Evolutionary conservation across 225 moss, liverwort and hornwort genomes (phyloP), one percentile per base, ranked within the genome.

Genomic region (Bryoerythrophyllum caledonicum): DNA sequence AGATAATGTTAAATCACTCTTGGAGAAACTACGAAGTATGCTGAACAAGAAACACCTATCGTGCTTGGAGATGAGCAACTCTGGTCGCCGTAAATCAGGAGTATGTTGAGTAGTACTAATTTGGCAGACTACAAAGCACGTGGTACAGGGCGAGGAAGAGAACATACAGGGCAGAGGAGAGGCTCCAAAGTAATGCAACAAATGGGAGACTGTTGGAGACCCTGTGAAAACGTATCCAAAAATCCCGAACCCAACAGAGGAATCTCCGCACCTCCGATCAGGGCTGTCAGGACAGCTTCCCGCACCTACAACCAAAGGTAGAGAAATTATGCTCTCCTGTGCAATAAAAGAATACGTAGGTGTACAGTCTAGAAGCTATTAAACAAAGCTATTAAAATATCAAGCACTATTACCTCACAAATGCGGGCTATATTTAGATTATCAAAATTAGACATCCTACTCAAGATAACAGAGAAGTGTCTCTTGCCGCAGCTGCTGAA

Each of bases 101-200:
- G 32, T n/a, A 60, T 46, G 44, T 46, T 60, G 1, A 6, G 28
- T 60, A 44, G 30, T 44, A 30, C 72, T 60, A 49, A 28, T 44
- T 30, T 28, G 28, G 44, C 21, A 44, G 71, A n/a, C n/a, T 30
- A 21, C 20, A 72, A 6, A 71, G 27, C 43, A 60, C 60, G n/a
- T 71, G 43, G 19, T 20, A 59, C 15, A 53, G 60, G 61, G 56
- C 55, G 70, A 76, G 54, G 69, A 72, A 38, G 86, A 70, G 63
- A 7, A 80, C 87, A 70, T 90, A 96, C 96, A 25, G 85, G 88
- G 74, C 82, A 76, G 59, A 96, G 30, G 10, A 96, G 85, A 70
- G 96, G 94, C 67, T 96, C 96, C 74, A 96, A 84, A 49, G 96
- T 96, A 70, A 96, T 96, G 88, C 92, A 94, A 78, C 96, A 96